Percentiles rank a stretch among this genome's conserved stretches.
Conservation (phyloP, 2,329 filamentous ascomycete species). For the Fusarium tricinctum region DNA sequence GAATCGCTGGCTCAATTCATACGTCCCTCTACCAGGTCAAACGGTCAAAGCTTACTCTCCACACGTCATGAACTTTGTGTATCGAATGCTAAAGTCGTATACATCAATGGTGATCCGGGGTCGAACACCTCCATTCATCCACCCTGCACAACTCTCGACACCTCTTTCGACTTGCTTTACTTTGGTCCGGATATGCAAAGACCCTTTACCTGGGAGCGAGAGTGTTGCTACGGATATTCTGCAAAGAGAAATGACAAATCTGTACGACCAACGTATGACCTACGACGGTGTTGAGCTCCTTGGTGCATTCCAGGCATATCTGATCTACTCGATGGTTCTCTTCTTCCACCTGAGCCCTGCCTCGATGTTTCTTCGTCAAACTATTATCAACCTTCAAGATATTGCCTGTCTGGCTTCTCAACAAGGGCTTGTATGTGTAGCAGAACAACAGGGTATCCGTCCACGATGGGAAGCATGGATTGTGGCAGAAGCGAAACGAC, state of each 20-base stretch:
- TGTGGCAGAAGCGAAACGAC: slow-evolving; percentile 65
- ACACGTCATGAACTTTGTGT: slow-evolving; percentile 57
- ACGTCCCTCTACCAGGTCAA: slow-evolving; percentile 61
- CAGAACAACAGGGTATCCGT: slow-evolving; percentile 56
- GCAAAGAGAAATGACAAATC: slow-evolving; percentile 59
- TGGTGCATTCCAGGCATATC: slow-evolving; percentile 65
- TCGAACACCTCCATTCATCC: slow-evolving; percentile 60
- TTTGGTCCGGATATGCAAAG: slow-evolving; percentile 58
- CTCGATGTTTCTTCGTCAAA: slow-evolving; percentile 54
- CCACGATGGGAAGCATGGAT: slow-evolving; percentile 69
- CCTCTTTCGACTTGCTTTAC: slow-evolving; percentile 60
- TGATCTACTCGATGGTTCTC: slow-evolving; percentile 65
- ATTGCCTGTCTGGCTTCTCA: slow-evolving; percentile 59
- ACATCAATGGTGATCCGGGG: slow-evolving; percentile 55
- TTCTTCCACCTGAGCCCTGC: slow-evolving; percentile 57
- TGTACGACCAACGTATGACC: slow-evolving; percentile 50
- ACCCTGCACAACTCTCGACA: slow-evolving; percentile 54
- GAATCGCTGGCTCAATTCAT: slow-evolving; percentile 64
- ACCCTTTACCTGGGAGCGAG: slow-evolving; percentile 52
- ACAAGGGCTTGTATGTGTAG: slow-evolving; percentile 60
- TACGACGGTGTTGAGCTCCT: slow-evolving; percentile 54
- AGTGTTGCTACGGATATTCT: slow-evolving; percentile 54
- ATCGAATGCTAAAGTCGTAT: slow-evolving; percentile 61
- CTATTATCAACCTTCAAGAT: slow-evolving; percentile 60
- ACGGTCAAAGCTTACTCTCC: slow-evolving; percentile 58